Conservation (phyloP, 192 early-diverging fungal genomes). For the Coemansia aciculifera region DNA sequence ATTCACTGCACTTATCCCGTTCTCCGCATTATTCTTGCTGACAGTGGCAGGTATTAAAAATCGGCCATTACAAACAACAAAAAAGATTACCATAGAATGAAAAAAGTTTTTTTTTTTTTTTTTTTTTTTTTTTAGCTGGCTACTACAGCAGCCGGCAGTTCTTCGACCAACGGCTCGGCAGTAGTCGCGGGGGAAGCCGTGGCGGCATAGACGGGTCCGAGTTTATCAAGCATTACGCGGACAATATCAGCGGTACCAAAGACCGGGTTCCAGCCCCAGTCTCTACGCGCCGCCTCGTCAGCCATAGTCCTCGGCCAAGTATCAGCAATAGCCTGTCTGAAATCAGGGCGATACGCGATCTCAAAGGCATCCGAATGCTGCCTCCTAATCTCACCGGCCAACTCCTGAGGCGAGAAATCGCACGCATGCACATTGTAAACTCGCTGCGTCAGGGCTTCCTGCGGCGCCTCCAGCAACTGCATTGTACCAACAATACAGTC, state of each 20-base stretch:
- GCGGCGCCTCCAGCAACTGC: constrained; percentile 59
- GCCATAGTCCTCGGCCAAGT: constrained; percentile 67
- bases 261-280: constrained; percentile 68
- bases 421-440: constrained; percentile 67
- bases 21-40: constrained; percentile 31
- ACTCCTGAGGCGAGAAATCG: constrained; percentile 60
- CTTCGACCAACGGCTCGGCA: constrained; percentile 11
- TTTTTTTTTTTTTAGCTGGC: constrained; percentile 4
- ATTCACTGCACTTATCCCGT: constrained; percentile 43
- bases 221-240: constrained; percentile 61
- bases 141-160: constrained; percentile 11
- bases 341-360: constrained; percentile 61
- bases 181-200: not conserved
- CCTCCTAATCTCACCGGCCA: constrained; percentile 56
- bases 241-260: constrained; percentile 62
- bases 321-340: constrained; percentile 66
- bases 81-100: constrained; percentile 15
- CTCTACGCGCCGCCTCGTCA: constrained; percentile 58
- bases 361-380: constrained; percentile 58
- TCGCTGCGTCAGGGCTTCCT: constrained; percentile 55
- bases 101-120: no score
- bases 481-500: constrained; percentile 69
- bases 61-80: constrained; percentile 20
- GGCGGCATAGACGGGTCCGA: constrained; percentile 50
- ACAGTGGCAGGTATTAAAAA: constrained; percentile 19